Conservation (phyloP, 2,329 filamentous ascomycete species). For the Arachnopeziza araneosa region DNA sequence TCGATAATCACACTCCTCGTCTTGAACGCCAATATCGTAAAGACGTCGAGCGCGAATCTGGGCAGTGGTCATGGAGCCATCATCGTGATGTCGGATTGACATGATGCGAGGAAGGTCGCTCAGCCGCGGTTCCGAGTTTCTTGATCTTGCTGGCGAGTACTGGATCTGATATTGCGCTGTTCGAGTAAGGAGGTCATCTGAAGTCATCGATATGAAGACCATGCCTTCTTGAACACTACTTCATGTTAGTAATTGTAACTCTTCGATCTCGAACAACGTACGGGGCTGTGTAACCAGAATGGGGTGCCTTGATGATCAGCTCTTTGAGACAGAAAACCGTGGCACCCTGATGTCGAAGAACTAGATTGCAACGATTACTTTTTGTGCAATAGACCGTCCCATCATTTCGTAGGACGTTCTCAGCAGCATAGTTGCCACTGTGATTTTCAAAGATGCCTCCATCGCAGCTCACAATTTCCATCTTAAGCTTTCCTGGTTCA, state of each 20-base stretch:
- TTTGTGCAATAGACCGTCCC: conserved; percentile 85
- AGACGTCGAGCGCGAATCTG: conserved; percentile 41
- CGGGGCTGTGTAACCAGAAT: conserved; percentile 76
- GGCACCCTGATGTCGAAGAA: conserved; percentile 74
- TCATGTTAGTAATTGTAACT: conserved; percentile 16
- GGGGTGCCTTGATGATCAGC: conserved; percentile 81
- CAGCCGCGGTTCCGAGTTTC: conserved; percentile 24
- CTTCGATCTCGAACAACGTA: conserved; percentile 45
- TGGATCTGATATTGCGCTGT: conserved; percentile 73
- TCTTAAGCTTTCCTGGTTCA: conserved; percentile 70
- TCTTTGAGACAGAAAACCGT: conserved; percentile 80
- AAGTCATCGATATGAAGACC: conserved; percentile 84
- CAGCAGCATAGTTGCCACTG: conserved; percentile 53
- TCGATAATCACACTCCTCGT: conserved; percentile 36
- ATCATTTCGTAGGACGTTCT: conserved; percentile 81
- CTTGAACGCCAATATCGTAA: conserved; percentile 36
- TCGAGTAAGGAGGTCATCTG: conserved; percentile 66
- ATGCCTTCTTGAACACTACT: conserved; percentile 80
- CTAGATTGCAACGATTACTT: conserved; percentile 78
- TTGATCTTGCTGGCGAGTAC: conserved; percentile 37
- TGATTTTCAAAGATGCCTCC: conserved; percentile 67
- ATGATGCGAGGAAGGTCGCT: conserved; percentile 37
- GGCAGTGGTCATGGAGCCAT: conserved; percentile 41
- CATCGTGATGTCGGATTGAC: conserved; percentile 49
- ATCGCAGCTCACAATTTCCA: conserved; percentile 89